Evolutionary conservation across 2,329 filamentous ascomycete species (phyloP).

Genomic region (Diaporthe eres): DNA sequence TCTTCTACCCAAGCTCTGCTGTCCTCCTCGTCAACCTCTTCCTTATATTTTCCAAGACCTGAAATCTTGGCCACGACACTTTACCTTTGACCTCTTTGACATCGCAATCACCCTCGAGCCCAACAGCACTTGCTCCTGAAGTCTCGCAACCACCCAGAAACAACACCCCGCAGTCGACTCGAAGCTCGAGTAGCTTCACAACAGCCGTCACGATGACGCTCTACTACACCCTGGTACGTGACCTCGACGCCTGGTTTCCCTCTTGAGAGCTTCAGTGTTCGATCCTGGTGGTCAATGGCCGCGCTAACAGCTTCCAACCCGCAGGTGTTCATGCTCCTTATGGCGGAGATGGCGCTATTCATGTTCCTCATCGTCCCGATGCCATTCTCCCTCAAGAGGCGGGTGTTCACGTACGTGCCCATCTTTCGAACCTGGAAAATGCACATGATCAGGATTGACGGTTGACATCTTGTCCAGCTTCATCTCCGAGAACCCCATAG

Average conservation of each 20-base stretch:
- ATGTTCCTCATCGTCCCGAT: slow-evolving; percentile 87
- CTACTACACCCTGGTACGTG: slow-evolving; percentile 68
- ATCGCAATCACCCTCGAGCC: not conserved
- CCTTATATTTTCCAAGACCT: slow-evolving; percentile 27
- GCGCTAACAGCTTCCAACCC: slow-evolving; percentile 46
- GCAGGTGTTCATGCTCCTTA: slow-evolving; percentile 86
- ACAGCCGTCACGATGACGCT: slow-evolving; percentile 65
- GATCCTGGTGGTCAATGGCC: slow-evolving; percentile 4
- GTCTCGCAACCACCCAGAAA: not conserved
- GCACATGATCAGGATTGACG: not conserved
- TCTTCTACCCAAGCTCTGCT: slow-evolving; percentile 24
- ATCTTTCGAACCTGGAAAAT: not conserved
- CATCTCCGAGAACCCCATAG: slow-evolving; percentile 86
- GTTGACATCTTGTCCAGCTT: slow-evolving; percentile 69
- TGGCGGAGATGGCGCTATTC: slow-evolving; percentile 87
- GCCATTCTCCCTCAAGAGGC: slow-evolving; percentile 87
- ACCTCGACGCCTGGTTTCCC: not conserved
- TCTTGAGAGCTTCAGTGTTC: not conserved
- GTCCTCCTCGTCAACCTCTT: not conserved
- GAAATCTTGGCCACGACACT: not conserved
- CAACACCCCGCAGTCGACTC: not conserved
- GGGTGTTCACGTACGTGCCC: slow-evolving; percentile 79
- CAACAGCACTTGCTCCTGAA: not conserved
- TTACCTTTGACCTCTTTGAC: not conserved
- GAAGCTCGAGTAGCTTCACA: slow-evolving; percentile 28